These are phyloP conservation scores for Penicillium sp. DNA, from an alignment of 2,329 filamentous ascomycete species.

Conservation along the genomic window DNA sequence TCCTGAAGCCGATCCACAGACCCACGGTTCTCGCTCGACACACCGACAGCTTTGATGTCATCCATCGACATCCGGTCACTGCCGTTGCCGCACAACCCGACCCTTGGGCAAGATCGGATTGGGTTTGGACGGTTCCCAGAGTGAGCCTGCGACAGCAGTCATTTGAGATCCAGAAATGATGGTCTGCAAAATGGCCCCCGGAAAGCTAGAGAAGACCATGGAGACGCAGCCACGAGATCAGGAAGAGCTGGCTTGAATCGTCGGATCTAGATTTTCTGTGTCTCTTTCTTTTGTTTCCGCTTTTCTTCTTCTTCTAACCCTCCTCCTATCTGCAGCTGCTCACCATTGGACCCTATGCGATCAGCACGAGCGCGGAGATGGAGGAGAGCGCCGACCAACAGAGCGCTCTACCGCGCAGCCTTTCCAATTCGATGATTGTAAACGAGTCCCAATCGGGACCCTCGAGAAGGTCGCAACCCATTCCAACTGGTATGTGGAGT, in stretches of 20 bases:
- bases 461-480: constrained; percentile 13
- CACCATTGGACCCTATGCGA: constrained; percentile 15
- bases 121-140: too few species aligned
- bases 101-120: background rate
- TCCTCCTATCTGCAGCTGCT: background rate
- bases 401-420: constrained; percentile 20
- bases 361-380: constrained; percentile 15
- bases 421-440: constrained; percentile 20
- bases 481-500: constrained; percentile 22
- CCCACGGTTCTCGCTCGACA: too few species aligned
- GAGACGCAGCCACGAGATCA: too few species aligned
- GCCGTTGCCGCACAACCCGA: constrained; percentile 10
- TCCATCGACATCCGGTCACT: constrained; percentile 19
- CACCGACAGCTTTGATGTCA: constrained; percentile 24
- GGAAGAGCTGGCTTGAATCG: too few species aligned
- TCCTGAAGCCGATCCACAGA: too few species aligned
- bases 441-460: constrained; percentile 20
- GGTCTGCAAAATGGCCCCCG: too few species aligned
- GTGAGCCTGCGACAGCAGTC: too few species aligned
- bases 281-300: background rate
- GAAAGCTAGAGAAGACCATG: too few species aligned
- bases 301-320: background rate
- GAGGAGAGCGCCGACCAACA: constrained; percentile 26
- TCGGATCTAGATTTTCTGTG: too few species aligned
- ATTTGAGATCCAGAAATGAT: too few species aligned